phyloP scores from a whole-genome alignment of 2,329 filamentous ascomycete genomes.

The Plectosphaerella plurivora region DNA sequence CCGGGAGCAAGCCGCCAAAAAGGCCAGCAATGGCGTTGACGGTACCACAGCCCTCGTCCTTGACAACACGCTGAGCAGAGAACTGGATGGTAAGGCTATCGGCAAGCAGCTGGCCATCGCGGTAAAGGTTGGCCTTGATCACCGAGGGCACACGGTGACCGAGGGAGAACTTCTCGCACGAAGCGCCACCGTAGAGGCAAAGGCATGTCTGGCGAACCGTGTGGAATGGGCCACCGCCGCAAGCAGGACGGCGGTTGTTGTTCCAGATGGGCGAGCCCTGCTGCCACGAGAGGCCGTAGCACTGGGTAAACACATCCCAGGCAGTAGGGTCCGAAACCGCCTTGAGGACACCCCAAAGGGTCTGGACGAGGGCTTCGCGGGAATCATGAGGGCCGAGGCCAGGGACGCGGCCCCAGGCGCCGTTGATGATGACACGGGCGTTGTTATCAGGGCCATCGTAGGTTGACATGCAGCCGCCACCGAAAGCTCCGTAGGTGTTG shows the following conservation, averaged over 20 bases:
- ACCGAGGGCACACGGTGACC: constrained; percentile 11
- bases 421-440: constrained; percentile 10
- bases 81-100: constrained; percentile 12
- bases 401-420: constrained; percentile 10
- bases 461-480: constrained; percentile 7
- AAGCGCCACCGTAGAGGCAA: neutral
- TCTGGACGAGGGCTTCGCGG: constrained; percentile 11
- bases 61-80: neutral
- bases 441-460: constrained; percentile 6
- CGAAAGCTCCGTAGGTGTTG: constrained; percentile 3
- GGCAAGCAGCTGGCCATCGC: constrained; percentile 10
- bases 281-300: constrained; percentile 10
- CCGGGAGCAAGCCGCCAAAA: constrained; percentile 8
- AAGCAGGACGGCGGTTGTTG: neutral
- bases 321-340: constrained; percentile 5
- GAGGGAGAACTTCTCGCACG: constrained; percentile 8
- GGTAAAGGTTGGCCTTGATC: constrained; percentile 10
- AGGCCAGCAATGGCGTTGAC: constrained; percentile 6
- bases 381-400: constrained; percentile 9
- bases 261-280: constrained; percentile 1
- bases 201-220: neutral
- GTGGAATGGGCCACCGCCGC: neutral
- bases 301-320: constrained; percentile 10
- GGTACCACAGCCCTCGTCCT: constrained; percentile 5
- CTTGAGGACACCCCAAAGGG: constrained; percentile 10